Evolutionary conservation across 106 monocot species (phyloP).

Genomic region (Phalaenopsis aphrodite): DNA sequence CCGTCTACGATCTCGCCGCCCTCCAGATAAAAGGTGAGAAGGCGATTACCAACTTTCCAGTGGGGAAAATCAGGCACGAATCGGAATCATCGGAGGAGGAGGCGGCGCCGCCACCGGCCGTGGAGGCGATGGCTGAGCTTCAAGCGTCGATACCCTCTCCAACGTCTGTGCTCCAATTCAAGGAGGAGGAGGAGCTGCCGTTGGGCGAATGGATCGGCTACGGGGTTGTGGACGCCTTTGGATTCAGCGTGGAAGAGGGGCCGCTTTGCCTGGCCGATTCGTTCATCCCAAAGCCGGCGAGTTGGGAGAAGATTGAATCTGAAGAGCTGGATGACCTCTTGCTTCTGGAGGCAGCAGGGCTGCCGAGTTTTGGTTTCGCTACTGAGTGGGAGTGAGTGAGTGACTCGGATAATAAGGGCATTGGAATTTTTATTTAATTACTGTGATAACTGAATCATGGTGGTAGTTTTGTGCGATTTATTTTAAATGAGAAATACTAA

Average conservation of each 20-base stretch:
- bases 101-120: background rate
- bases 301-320: background rate
- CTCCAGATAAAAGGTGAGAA: background rate
- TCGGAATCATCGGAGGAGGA: background rate
- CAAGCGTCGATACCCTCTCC: background rate
- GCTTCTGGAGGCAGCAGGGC: too few relatives aligned
- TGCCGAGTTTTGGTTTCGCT: too few relatives aligned
- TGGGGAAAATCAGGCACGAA: background rate
- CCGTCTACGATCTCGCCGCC: constrained; percentile 14
- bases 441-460: too few relatives aligned
- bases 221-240: background rate
- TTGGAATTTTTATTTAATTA: too few relatives aligned
- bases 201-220: background rate
- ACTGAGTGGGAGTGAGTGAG: too few relatives aligned
- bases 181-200: background rate
- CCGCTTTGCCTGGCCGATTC: background rate
- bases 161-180: background rate
- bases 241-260: background rate
- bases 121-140: background rate
- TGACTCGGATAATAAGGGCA: too few relatives aligned
- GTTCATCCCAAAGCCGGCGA: background rate
- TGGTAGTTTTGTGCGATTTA: too few relatives aligned
- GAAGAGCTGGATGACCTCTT: background rate
- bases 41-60: constrained; percentile 10
- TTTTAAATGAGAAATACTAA: too few relatives aligned